These are phyloP conservation scores for Blyttiomyces sp. DNA, from an alignment of 371 early-diverging fungal genomes.

Conservation along the genomic window DNA sequence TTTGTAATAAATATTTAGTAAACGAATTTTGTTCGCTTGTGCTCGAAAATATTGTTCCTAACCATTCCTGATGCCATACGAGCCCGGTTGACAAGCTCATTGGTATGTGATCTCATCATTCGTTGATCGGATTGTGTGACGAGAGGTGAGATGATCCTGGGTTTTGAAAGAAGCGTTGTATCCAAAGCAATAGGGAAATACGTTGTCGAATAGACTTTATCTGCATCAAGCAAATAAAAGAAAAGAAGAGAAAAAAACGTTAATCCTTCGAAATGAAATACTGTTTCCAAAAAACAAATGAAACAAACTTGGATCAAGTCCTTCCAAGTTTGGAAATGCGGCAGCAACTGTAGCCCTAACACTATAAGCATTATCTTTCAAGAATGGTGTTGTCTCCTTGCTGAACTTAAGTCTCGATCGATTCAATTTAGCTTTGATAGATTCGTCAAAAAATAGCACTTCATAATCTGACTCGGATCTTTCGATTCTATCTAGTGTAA, in stretches of 20 bases:
- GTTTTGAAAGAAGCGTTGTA: constrained; percentile 8
- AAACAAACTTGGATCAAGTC: constrained; percentile 22
- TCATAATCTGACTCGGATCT: constrained; percentile 67
- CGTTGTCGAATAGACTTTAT: constrained; percentile 10
- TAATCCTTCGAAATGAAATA: too few relatives aligned
- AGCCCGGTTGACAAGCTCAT: constrained; percentile 45
- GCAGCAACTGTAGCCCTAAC: constrained; percentile 31
- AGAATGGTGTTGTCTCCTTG: constrained; percentile 77
- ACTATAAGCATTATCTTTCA: constrained; percentile 47
- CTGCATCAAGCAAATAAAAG: not conserved
- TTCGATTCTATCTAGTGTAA: constrained; percentile 68
- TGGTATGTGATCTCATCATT: constrained; percentile 48
- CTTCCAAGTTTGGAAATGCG: constrained; percentile 25
- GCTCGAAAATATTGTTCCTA: too few relatives aligned
- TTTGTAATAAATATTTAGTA: too few relatives aligned
- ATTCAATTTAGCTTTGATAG: constrained; percentile 77
- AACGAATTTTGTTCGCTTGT: too few relatives aligned
- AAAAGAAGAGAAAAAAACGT: too few relatives aligned
- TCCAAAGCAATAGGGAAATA: constrained; percentile 32
- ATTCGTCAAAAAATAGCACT: constrained; percentile 75
- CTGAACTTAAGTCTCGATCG: constrained; percentile 69
- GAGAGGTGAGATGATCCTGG: constrained; percentile 35
- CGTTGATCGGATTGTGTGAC: constrained; percentile 41
- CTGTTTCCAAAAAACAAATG: not conserved
- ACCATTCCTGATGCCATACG: constrained; percentile 30